phyloP scores from a whole-genome alignment of 805 yeast genomes.

The Wickerhamomyces strasburgensis region DNA sequence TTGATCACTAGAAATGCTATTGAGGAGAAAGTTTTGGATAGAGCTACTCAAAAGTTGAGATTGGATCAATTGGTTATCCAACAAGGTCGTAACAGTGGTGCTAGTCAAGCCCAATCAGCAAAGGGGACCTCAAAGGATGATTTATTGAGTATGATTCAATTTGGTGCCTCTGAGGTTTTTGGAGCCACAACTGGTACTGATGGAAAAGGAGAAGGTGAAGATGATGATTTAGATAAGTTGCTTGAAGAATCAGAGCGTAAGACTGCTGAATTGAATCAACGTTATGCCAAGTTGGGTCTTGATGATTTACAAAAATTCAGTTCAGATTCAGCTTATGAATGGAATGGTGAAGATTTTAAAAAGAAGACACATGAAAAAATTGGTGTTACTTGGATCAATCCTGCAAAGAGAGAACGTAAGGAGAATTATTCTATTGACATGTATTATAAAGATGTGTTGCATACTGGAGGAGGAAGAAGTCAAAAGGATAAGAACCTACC shows the following conservation, averaged over 20 bases:
- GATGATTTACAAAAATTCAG: slow-evolving; percentile 76
- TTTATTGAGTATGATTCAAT: slow-evolving; percentile 74
- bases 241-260: slow-evolving; percentile 57
- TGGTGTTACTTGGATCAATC: slow-evolving; percentile 71
- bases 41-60: slow-evolving; percentile 76
- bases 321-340: slow-evolving; percentile 73
- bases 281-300: slow-evolving; percentile 63
- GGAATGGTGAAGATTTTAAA: slow-evolving; percentile 83
- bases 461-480: slow-evolving; percentile 62
- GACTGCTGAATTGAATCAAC: slow-evolving; percentile 55
- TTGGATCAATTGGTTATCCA: slow-evolving; percentile 80
- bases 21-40: slow-evolving; percentile 75
- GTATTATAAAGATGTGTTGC: slow-evolving; percentile 76
- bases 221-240: slow-evolving; percentile 56
- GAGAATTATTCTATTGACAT: slow-evolving; percentile 84
- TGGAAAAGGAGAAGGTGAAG: slow-evolving; percentile 33
- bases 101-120: slow-evolving; percentile 26
- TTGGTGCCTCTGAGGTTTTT: slow-evolving; percentile 69
- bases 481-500: slow-evolving; percentile 50
- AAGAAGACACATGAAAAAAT: slow-evolving; percentile 49
- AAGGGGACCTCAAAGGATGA: slow-evolving; percentile 58
- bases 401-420: slow-evolving; percentile 79
- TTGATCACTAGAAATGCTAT: slow-evolving; percentile 78
- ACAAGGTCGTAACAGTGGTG: slow-evolving; percentile 48
- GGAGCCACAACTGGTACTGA: slow-evolving; percentile 24